phyloP scores from a whole-genome alignment of 2,329 filamentous ascomycete genomes.

The Orbilia ellipsospora region DNA sequence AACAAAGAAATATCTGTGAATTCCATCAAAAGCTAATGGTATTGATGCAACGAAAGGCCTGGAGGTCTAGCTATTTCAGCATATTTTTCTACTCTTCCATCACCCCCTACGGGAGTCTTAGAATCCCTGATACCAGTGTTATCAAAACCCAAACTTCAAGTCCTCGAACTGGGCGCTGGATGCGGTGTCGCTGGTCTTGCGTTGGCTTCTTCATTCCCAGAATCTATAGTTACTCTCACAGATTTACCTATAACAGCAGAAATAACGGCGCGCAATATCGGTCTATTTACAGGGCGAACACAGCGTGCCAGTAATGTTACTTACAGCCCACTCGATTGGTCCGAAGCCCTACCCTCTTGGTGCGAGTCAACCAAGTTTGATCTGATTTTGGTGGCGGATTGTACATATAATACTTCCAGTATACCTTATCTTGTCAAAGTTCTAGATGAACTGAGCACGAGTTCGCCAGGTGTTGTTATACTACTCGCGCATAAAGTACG shows the following conservation, averaged over 20 bases:
- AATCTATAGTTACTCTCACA: conserved; percentile 70
- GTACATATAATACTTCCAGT: conserved; percentile 78
- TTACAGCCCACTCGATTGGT: conserved; percentile 72
- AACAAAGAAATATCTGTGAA: background rate
- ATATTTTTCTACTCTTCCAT: conserved; percentile 59
- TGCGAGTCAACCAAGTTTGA: conserved; percentile 65
- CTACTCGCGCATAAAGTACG: conserved; percentile 75
- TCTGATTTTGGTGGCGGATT: conserved; percentile 75
- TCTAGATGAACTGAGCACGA: conserved; percentile 65
- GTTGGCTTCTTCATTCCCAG: conserved; percentile 68
- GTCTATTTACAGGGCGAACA: conserved; percentile 62
- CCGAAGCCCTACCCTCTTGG: conserved; percentile 65
- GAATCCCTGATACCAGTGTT: conserved; percentile 46
- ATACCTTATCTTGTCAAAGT: conserved; percentile 72
- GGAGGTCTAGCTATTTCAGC: conserved; percentile 62
- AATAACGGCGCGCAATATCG: conserved; percentile 70
- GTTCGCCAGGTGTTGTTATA: conserved; percentile 67
- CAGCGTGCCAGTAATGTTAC: conserved; percentile 20
- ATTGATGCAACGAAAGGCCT: conserved; percentile 60
- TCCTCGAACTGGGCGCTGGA: conserved; percentile 73
- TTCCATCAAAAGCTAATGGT: too few species aligned
- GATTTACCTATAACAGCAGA: conserved; percentile 74
- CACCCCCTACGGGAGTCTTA: conserved; percentile 13
- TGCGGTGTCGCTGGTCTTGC: conserved; percentile 76
- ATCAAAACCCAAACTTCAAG: conserved; percentile 61